Base-by-base conservation (phyloP, 2,329 filamentous ascomycete genomes). In the Fusarium xyrophilum region DNA sequence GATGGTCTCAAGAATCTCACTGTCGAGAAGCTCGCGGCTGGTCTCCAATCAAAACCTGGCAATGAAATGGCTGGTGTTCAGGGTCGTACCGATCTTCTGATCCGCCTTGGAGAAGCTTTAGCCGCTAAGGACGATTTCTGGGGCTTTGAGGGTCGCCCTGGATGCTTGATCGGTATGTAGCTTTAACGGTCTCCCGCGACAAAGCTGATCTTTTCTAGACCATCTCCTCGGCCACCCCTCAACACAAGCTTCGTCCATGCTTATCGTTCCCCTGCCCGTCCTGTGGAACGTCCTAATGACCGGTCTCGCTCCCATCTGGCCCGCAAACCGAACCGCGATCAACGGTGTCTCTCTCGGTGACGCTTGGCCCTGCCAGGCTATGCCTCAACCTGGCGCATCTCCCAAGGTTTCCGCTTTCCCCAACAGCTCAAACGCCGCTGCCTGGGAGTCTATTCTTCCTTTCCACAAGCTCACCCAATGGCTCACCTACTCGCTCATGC, bases 401-500 rank as follows among this genome's bases (percentile, higher is more conserved):
- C 28, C 71, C 42, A 74, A 74, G 56, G 60, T 74, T 12, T 74
- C 73, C 47, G 67, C 73, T n/a, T 70, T 70, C 48, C 67, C 67
- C 27, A 70, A 70, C 60, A 70, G 64, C 67, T 68, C 67, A 19
- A 75, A 74, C 30, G 65, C 73, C 21, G 69, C 73, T 7, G 73
- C 73, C 4, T 93, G 91, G 91, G 90, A 93, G 76, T 91, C 86
- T 0, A 94, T 96, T 66, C 87, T 95, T 14, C 93, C 93, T 0
- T 97, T 97, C 82, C 94, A 97, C 83, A 97, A 97, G 80, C 86
- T 97, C 36, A 96, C 93, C 0, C 93, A 97, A 79, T 97, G 94
- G 94, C 89, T 97, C 58, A 93, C 91, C 51, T 97, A 97, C 80
- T 97, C 93, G 5, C 86, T 97, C 58, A 96, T 96, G 92, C 90